A percentile compares a stretch with the other conserved stretches of the same genome.
Evolutionary conservation across 805 yeast species (phyloP).

Genomic region (Saccharomyces jurei): DNA sequence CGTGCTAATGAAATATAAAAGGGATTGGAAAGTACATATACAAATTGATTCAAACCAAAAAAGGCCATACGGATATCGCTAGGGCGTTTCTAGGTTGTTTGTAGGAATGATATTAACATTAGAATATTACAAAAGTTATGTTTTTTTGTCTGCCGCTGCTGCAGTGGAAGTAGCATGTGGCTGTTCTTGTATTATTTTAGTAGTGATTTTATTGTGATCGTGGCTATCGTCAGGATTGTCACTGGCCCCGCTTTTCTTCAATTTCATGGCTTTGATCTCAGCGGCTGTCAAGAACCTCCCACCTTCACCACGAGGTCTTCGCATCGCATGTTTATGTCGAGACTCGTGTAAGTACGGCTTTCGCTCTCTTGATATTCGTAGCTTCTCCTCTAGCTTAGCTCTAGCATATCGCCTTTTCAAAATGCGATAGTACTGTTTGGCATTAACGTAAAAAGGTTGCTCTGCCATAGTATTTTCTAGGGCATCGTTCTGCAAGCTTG

Average conservation of each 20-base stretch:
- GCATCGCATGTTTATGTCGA: conserved; percentile 97
- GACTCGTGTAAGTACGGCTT: conserved; percentile 94
- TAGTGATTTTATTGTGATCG: not conserved
- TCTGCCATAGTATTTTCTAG: conserved; percentile 37
- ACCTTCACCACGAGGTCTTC: conserved; percentile 98
- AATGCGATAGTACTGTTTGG: conserved; percentile 94
- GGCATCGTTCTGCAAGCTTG: not conserved
- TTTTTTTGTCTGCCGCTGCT: not conserved
- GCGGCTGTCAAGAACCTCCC: conserved; percentile 96
- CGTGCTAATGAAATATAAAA: not conserved
- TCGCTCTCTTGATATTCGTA: conserved; percentile 81
- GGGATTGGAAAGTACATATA: not conserved
- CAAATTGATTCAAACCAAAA: not conserved
- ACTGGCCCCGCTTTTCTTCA: conserved; percentile 13
- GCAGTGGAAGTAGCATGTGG: not conserved
- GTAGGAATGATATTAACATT: not conserved
- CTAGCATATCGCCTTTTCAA: conserved; percentile 88
- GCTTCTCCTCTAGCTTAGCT: conserved; percentile 82
- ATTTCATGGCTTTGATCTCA: conserved; percentile 53
- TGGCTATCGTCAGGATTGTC: not conserved
- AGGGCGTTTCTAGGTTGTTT: not conserved
- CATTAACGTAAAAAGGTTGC: conserved; percentile 95
- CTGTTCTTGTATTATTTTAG: not conserved
- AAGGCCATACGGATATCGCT: not conserved
- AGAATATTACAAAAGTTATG: not conserved